Base-by-base conservation (phyloP, 495 filamentous ascomycete species). In the Podospora australis region DNA sequence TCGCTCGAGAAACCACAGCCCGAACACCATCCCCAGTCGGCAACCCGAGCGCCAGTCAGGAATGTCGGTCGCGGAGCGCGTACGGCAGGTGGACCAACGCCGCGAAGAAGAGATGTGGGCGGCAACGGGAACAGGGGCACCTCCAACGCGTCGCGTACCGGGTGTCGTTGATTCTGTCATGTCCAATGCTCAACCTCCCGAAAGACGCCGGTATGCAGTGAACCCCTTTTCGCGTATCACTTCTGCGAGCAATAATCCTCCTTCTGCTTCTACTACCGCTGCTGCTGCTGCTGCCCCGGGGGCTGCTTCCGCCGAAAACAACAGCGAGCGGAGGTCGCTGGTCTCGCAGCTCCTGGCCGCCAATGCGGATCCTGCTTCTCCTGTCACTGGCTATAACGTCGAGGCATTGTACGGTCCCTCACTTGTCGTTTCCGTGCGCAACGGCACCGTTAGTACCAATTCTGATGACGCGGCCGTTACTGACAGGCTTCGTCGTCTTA, bases 341-440 rank as follows among this genome's bases (percentile, higher is more conserved):
- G 21, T 42, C 28, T 38, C 57, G 21, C 57, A 50, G 16, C 47
- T 57, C 25, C 24, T 56, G 26, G 38, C 55, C 22, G 36, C 42
- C 34, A 39, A 39, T 4, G 19, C 32, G 11, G 55, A 43, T 17
- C 50, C 52, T 13, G 19, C 51, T 14, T 35, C 44, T 8, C 28
- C 35, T 23, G 21, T 36, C 13, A 45, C 44, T 25, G 47, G 49
- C 26, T 57, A 47, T 54, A 50, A 52, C 35, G 34, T 53, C 39
- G 65, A 54, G 52, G 64, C 53, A 25, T 46, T 59, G 53, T 59
- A 59, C 47, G 46, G 53, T 32, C 39, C 44, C 25, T 24, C 42
- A 39, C 2, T 39, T 26, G 21, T 24, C 43, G 17, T 40, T 34
- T 25, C 46, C 25, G 20, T 34, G 21, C 17, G 10, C 20, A 41